Base-by-base conservation (phyloP, 495 filamentous ascomycete species). In the Neurospora sp. region DNA sequence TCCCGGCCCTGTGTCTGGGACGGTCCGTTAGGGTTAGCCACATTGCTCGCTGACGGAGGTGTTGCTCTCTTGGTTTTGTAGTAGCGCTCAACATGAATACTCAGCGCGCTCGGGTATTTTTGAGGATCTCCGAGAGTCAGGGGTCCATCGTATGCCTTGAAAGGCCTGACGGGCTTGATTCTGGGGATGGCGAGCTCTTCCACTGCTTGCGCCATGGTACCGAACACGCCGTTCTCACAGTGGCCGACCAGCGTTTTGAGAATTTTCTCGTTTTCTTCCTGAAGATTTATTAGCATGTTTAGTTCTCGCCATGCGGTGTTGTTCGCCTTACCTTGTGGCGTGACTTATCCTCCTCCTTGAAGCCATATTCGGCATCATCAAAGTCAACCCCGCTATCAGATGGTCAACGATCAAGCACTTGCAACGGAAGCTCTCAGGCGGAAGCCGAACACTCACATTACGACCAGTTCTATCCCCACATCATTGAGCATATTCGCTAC, bases 281-380 rank as follows among this genome's bases (percentile, higher is more conserved):
- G 68, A 4, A 2, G 37, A 31, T 27, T 35, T 38, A 9, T 72
- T 39, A 73, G 65, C 22, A 61, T 48, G 18, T 39, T 68, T 5
- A 31, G 0, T 27, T 8, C 6, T 11, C 12, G 18, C 27, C 12
- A 31, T 69, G 27, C 72, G 31, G n/a, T 40, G 39, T 68, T 40
- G 39, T 68, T 1, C n/a, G 48, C 35, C 61, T 39, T 75, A 90
- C 88, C 86, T 98, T 98, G 71, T 79, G 73, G 4, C 76, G 72
- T 69, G 88, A 84, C 80, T 99, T 99, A 75, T 92, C 89, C 80
- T 99, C 95, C 83, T 99, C 95, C 80, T 95, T 96, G 77, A 93
- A 91, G 38, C 94, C 94, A 77, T 89, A 97, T 39, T 97, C 94
- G 5, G 89, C 78, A 82, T 98, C 96, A 76, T 99, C 94, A 79